Evolutionary conservation across 257 asterid species (phyloP).

Genomic region (Prunella vulgaris): DNA sequence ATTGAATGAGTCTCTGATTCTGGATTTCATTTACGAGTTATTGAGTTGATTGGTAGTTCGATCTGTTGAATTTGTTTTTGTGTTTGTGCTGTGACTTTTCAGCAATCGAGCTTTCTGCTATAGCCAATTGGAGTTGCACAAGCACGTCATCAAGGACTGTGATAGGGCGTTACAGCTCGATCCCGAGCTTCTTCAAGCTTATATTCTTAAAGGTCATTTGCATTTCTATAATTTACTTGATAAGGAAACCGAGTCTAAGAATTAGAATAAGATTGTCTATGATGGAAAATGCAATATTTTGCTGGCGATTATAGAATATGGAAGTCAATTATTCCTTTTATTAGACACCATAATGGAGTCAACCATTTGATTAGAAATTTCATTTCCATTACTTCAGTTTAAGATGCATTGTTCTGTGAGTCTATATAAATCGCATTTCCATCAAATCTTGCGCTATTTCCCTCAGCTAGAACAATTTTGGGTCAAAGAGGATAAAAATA

Average conservation of each 20-base stretch:
- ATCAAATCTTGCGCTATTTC: neutral
- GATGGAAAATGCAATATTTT: neutral
- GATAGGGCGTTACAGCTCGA: constrained; percentile 88
- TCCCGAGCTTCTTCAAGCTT: constrained; percentile 72
- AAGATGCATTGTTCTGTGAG: neutral
- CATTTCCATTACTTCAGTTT: neutral
- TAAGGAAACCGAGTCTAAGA: neutral
- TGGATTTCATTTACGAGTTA: neutral
- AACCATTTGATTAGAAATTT: constrained; percentile 12
- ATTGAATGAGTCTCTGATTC: neutral
- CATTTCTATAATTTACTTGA: constrained; percentile 1
- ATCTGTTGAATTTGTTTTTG: constrained; percentile 20
- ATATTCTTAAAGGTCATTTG: constrained; percentile 74
- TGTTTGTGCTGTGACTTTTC: constrained; percentile 17
- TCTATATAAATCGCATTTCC: constrained; percentile 13
- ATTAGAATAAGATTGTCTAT: constrained; percentile 12
- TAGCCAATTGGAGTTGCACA: constrained; percentile 95
- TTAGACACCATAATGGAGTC: neutral
- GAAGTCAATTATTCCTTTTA: constrained; percentile 24
- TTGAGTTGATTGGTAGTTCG: constrained; percentile 20
- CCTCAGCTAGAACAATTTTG: neutral
- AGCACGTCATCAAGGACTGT: constrained; percentile 91
- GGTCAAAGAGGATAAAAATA: neutral
- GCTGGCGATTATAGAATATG: neutral
- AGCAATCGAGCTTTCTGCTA: constrained; percentile 97